phyloP scores from a whole-genome alignment of 2,329 filamentous ascomycete genomes.

The Penicillium psychrosexuale region DNA sequence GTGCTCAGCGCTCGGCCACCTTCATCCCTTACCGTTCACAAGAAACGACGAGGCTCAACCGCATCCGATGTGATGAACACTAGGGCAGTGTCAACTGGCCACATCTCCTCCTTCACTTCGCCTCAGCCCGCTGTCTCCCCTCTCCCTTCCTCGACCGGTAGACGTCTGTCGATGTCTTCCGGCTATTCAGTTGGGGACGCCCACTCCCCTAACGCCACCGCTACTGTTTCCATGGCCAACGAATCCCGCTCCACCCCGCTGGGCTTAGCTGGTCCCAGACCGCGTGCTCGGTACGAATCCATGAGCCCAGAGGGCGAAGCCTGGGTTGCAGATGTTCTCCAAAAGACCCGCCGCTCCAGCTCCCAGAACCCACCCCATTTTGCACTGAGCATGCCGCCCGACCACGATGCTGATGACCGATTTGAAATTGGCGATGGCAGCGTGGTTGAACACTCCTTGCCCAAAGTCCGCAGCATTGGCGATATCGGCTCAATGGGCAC shows the following conservation, averaged over 20 bases:
- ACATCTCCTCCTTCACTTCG: conserved; percentile 30
- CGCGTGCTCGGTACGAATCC: conserved; percentile 37
- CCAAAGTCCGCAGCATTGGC: conserved; percentile 39
- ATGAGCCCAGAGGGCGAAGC: conserved; percentile 47
- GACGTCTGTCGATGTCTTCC: conserved; percentile 39
- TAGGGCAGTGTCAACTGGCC: conserved; percentile 27
- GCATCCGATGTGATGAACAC: conserved; percentile 31
- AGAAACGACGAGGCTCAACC: conserved; percentile 37
- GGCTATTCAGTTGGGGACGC: conserved; percentile 33
- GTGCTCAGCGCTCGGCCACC: conserved; percentile 36
- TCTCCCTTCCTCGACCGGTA: conserved; percentile 21
- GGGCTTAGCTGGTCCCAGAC: conserved; percentile 46
- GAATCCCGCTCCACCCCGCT: conserved; percentile 38
- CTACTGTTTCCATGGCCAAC: conserved; percentile 8
- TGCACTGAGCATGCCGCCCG: conserved; percentile 19
- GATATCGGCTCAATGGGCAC: conserved; percentile 38
- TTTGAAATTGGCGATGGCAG: conserved; percentile 1
- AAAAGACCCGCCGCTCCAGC: conserved; percentile 42
- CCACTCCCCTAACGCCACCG: conserved; percentile 25
- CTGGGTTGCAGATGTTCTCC: conserved; percentile 48
- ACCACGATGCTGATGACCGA: conserved; percentile 15
- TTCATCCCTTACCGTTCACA: conserved; percentile 41
- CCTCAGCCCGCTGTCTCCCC: conserved; percentile 16
- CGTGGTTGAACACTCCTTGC: conserved; percentile 15
- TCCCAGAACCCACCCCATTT: conserved; percentile 30